Conservation (phyloP, 257 asterid genomes). For the Solanum infundibuliforme region DNA sequence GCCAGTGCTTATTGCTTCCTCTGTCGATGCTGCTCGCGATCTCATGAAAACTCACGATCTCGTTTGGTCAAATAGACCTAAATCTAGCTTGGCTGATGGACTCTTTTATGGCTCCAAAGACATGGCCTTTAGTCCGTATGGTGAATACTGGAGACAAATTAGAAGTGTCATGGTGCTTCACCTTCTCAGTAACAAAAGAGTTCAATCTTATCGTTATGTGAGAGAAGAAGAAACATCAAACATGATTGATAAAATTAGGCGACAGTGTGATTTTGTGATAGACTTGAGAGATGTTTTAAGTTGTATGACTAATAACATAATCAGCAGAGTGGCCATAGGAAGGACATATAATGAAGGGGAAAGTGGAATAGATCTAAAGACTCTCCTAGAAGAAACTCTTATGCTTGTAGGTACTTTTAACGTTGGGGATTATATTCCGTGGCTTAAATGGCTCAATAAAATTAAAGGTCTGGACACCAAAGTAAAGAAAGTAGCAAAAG, state of each 20-base stretch:
- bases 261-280: not conserved
- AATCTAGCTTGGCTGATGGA: too few relatives aligned
- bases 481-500: too few relatives aligned
- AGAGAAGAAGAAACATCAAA: conserved; percentile 3
- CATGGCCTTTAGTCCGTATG: too few relatives aligned
- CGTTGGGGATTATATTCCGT: conserved; percentile 27
- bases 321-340: too few relatives aligned
- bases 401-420: conserved; percentile 2
- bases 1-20: too few relatives aligned
- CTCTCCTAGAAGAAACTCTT: not conserved
- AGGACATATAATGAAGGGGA: conserved; percentile 2
- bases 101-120: too few relatives aligned
- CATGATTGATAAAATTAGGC: not conserved
- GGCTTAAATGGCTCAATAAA: conserved; percentile 24
- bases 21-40: too few relatives aligned
- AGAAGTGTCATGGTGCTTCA: not conserved
- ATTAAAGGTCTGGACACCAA: not conserved
- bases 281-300: not conserved
- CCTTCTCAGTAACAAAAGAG: conserved; percentile 2
- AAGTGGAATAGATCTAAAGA: conserved; percentile 11
- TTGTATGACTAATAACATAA: too few relatives aligned
- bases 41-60: too few relatives aligned
- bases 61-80: too few relatives aligned
- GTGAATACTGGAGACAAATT: conserved; percentile 10
- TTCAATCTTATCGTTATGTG: not conserved